These are phyloP conservation scores for Hemisphaericaspora xylofermentans DNA, from an alignment of 1,139 yeast genomes.

Conservation along the genomic window DNA sequence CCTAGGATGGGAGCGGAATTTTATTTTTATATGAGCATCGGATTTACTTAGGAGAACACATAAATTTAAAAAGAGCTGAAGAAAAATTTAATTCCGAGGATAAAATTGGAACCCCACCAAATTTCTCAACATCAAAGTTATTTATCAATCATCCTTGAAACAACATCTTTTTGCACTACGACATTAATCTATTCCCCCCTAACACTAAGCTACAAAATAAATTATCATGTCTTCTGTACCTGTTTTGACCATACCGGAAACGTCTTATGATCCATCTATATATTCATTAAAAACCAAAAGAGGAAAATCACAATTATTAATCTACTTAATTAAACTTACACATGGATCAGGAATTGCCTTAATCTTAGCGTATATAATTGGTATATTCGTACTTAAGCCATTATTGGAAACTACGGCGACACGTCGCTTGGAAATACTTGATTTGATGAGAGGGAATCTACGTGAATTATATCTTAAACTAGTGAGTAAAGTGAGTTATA, in stretches of 20 bases:
- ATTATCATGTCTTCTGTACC: constrained; percentile 24
- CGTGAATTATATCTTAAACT: constrained; percentile 39
- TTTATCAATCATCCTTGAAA: too few species aligned
- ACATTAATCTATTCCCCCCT: not conserved
- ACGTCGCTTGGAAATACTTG: constrained; percentile 37
- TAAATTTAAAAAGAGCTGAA: too few species aligned
- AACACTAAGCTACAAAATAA: not conserved
- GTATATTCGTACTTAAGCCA: constrained; percentile 36
- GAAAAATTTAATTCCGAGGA: too few species aligned
- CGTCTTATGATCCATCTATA: constrained; percentile 37
- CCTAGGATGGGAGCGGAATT: too few species aligned
- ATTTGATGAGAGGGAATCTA: constrained; percentile 31
- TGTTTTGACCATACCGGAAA: constrained; percentile 42
- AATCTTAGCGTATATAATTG: constrained; percentile 31
- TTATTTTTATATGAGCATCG: too few species aligned
- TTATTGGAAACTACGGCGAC: constrained; percentile 31
- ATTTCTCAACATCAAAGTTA: too few species aligned
- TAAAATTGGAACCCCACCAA: too few species aligned
- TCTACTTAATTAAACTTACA: constrained; percentile 33
- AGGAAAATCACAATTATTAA: constrained; percentile 28
- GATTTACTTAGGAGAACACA: too few species aligned
- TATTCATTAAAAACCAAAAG: constrained; percentile 19
- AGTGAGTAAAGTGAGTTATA: constrained; percentile 36
- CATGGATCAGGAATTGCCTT: constrained; percentile 37
- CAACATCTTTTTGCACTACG: not conserved